Percentiles rank a stretch among this genome's conserved stretches.
Conservation (phyloP, 169 alveolate genomes). For the Cryptosporidium ubiquitum region DNA sequence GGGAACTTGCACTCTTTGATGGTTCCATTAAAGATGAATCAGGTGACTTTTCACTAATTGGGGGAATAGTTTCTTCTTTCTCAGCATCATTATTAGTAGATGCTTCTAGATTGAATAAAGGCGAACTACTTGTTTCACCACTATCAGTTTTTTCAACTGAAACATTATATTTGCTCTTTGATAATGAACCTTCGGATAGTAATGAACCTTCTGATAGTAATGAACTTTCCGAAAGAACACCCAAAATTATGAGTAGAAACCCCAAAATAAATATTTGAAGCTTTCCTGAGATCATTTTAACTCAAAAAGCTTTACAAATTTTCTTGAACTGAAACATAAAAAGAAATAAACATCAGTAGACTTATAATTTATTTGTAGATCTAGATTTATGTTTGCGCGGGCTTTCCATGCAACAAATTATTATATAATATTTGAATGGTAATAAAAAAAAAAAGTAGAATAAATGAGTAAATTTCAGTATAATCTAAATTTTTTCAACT, state of each 20-base stretch:
- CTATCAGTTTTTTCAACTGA: neutral
- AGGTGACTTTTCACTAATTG: neutral
- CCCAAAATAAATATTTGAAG: slow-evolving; percentile 19
- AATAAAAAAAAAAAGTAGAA: neutral
- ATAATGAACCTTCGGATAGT: neutral
- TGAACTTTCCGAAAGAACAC: neutral
- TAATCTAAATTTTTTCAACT: neutral
- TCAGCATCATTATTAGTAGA: neutral
- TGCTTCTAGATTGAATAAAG: neutral
- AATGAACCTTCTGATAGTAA: neutral
- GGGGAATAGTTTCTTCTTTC: neutral
- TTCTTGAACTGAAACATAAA: slow-evolving; percentile 4
- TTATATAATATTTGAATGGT: neutral
- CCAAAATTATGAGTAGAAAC: neutral
- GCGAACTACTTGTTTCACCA: neutral
- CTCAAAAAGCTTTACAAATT: slow-evolving; percentile 19
- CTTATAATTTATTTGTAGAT: slow-evolving; percentile 65
- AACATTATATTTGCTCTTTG: neutral
- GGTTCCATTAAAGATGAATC: neutral
- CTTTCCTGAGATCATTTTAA: slow-evolving; percentile 41
- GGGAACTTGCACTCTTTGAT: neutral
- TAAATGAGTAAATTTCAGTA: neutral
- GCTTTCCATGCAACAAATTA: slow-evolving; percentile 13
- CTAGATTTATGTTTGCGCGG: slow-evolving; percentile 69
- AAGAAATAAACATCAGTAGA: slow-evolving; percentile 20